These are phyloP conservation scores for Dactylellina leptospora DNA, from an alignment of 2,329 filamentous ascomycete species.

Conservation along the genomic window DNA sequence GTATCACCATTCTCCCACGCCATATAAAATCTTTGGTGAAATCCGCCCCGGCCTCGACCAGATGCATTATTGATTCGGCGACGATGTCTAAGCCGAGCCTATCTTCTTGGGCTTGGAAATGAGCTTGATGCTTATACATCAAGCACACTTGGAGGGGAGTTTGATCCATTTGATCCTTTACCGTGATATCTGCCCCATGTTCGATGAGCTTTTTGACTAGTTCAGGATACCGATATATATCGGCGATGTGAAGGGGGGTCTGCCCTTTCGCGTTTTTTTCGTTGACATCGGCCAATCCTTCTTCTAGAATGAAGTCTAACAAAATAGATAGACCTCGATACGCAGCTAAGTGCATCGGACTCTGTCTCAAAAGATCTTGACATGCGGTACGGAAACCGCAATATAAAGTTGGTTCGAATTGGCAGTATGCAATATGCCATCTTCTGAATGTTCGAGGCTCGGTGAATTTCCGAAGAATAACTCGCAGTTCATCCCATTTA, in stretches of 20 bases:
- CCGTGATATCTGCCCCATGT: not conserved
- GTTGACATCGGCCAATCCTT: not conserved
- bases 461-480: conserved; percentile 5
- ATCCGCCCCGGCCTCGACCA: no score
- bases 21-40: no score
- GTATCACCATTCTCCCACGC: no score
- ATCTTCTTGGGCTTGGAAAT: not conserved
- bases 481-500: conserved; percentile 21
- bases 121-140: no score
- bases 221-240: not conserved
- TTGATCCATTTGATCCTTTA: not conserved
- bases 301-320: not conserved
- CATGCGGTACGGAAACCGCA: no score
- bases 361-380: not conserved
- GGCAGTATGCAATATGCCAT: not conserved
- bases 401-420: no score
- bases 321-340: not conserved
- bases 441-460: not conserved
- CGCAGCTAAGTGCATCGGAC: not conserved
- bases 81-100: no score
- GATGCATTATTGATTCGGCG: no score
- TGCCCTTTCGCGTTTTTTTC: not conserved
- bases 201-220: not conserved
- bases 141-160: no score
- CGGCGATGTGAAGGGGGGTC: not conserved